Evolutionary conservation across 208 protist species (phyloP).

Genomic region (Acanthamoeba royreba): DNA sequence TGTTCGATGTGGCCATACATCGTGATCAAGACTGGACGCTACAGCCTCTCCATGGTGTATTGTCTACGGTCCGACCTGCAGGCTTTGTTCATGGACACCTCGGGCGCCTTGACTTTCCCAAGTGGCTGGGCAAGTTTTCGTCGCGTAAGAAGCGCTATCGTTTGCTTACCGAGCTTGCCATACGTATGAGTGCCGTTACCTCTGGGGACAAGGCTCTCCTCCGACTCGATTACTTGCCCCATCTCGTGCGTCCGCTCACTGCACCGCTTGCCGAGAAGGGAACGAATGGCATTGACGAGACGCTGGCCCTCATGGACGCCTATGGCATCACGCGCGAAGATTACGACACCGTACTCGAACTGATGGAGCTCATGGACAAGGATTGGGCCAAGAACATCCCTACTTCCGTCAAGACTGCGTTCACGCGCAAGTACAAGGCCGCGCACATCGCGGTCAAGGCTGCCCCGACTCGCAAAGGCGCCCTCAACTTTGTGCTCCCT

Average conservation of each 20-base stretch:
- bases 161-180: slow-evolving; percentile 54
- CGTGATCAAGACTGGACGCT: slow-evolving; percentile 52
- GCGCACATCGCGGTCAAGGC: slow-evolving; percentile 22
- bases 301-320: slow-evolving; percentile 58
- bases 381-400: background rate
- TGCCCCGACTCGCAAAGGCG: background rate
- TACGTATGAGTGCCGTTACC: slow-evolving; percentile 36
- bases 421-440: slow-evolving; percentile 52
- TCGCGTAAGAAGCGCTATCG: slow-evolving; percentile 49
- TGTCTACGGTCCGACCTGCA: slow-evolving; percentile 54
- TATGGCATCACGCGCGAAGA: slow-evolving; percentile 61
- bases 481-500: slow-evolving; percentile 14
- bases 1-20: slow-evolving; percentile 49
- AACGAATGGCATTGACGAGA: slow-evolving; percentile 41
- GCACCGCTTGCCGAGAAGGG: slow-evolving; percentile 39
- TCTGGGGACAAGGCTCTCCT: background rate
- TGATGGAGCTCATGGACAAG: background rate
- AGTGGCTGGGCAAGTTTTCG: slow-evolving; percentile 66
- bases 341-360: slow-evolving; percentile 48
- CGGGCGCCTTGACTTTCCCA: slow-evolving; percentile 25
- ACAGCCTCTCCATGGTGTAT: slow-evolving; percentile 22
- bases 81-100: background rate
- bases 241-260: slow-evolving; percentile 34
- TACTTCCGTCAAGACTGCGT: slow-evolving; percentile 52
- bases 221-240: slow-evolving; percentile 43